These are phyloP conservation scores for Pseudomonodictys pantanalensis DNA, from an alignment of 495 filamentous ascomycete species.

Conservation along the genomic window DNA sequence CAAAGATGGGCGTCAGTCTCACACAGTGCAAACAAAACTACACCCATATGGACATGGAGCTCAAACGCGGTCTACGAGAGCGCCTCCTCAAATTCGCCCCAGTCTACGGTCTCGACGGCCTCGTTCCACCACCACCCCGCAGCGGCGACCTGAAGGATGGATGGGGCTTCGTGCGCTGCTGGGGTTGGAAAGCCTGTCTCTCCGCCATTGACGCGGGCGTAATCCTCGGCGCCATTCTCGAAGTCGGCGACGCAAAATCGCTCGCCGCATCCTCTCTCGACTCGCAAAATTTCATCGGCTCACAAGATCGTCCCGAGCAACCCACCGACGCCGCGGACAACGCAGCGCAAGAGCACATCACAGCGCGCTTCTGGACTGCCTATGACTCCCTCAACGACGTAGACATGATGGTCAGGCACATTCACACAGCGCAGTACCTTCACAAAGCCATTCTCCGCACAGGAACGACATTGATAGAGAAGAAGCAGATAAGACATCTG, in stretches of 20 bases:
- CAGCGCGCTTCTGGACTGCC: conserved; percentile 80
- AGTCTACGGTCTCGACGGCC: conserved; percentile 84
- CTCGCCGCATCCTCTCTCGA: conserved; percentile 25
- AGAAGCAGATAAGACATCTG: conserved; percentile 88
- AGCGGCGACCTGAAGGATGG: conserved; percentile 66
- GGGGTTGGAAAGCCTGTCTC: conserved; percentile 95
- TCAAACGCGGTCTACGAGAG: conserved; percentile 83
- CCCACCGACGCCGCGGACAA: not conserved
- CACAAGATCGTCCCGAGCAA: conserved; percentile 23
- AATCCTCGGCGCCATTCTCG: conserved; percentile 83
- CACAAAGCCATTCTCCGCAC: conserved; percentile 92
- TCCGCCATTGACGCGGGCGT: conserved; percentile 89
- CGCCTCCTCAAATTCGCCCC: conserved; percentile 86
- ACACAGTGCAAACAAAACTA: conserved; percentile 93
- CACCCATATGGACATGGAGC: conserved; percentile 96
- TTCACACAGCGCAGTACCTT: conserved; percentile 82
- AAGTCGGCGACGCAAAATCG: conserved; percentile 63
- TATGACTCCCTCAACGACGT: conserved; percentile 79
- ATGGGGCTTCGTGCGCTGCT: conserved; percentile 95
- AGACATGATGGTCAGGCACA: conserved; percentile 68
- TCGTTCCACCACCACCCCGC: conserved; percentile 68
- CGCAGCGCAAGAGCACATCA: conserved; percentile 63
- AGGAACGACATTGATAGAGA: conserved; percentile 83
- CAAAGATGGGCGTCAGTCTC: conserved; percentile 96
- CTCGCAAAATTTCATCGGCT: conserved; percentile 11